These are phyloP conservation scores for Aspergillus oerlinghausenensis DNA, from an alignment of 2,329 filamentous ascomycete species.

Conservation along the genomic window DNA sequence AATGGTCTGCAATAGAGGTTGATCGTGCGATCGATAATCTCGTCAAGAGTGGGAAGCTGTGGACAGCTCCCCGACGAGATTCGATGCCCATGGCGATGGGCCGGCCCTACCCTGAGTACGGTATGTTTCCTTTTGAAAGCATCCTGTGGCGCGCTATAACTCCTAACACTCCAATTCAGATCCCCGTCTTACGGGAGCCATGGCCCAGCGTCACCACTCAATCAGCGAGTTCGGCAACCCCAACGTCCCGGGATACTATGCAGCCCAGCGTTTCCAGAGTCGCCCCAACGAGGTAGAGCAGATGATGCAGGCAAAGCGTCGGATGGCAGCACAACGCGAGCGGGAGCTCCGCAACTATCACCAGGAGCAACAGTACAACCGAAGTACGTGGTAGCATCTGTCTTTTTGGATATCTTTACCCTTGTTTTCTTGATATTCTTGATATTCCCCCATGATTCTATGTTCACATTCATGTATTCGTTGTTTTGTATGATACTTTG, in stretches of 20 bases:
- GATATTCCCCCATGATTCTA: slow-evolving; percentile 33
- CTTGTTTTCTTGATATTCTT: slow-evolving; percentile 25
- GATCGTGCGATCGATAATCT: slow-evolving; percentile 94
- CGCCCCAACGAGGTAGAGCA: slow-evolving; percentile 91
- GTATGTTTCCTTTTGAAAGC: slow-evolving; percentile 45
- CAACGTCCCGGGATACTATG: slow-evolving; percentile 91
- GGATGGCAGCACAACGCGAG: slow-evolving; percentile 98
- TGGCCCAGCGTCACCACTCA: slow-evolving; percentile 72
- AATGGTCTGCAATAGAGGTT: slow-evolving; percentile 63
- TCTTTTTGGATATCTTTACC: slow-evolving; percentile 26
- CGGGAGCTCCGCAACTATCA: slow-evolving; percentile 99
- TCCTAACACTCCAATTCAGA: slow-evolving; percentile 49
- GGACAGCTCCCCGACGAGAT: slow-evolving; percentile 70
- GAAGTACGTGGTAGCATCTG: slow-evolving; percentile 64
- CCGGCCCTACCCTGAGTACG: slow-evolving; percentile 56
- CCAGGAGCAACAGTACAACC: slow-evolving; percentile 99
- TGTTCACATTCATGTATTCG: slow-evolving; percentile 39
- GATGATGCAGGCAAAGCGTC: slow-evolving; percentile 98
- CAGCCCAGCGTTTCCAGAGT: slow-evolving; percentile 84
- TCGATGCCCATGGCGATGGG: slow-evolving; percentile 64
- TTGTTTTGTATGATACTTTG: slow-evolving; percentile 42
- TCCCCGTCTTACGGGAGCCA: slow-evolving; percentile 61
- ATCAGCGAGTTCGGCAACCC: slow-evolving; percentile 78
- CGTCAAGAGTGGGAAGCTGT: slow-evolving; percentile 93
- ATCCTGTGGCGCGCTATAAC: slow-evolving; percentile 12